phyloP scores from a whole-genome alignment of 495 filamentous ascomycete genomes.

The Penicillium fimorum region DNA sequence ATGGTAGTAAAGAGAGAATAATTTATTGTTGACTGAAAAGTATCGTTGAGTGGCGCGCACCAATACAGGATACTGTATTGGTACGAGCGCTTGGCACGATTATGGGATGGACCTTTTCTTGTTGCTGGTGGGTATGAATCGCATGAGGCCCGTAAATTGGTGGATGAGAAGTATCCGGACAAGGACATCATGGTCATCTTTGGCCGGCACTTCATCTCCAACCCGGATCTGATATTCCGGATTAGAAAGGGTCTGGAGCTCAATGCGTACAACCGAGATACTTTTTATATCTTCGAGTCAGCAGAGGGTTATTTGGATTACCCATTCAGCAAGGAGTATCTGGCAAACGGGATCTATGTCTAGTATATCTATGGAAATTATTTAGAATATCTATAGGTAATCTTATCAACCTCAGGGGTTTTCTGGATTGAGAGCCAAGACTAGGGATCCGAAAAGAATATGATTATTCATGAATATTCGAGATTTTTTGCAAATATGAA shows the following conservation, averaged over 20 bases:
- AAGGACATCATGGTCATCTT: conserved; percentile 53
- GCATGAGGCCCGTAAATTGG: conserved; percentile 38
- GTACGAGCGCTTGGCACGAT: no score
- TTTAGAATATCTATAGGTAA: background rate
- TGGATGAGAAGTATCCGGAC: conserved; percentile 49
- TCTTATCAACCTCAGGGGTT: background rate
- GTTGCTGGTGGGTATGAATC: conserved; percentile 57
- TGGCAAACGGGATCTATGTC: background rate
- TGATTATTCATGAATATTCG: no score
- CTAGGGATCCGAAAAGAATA: no score
- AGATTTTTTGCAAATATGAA: no score
- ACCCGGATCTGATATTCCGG: conserved; percentile 61
- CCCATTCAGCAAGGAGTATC: conserved; percentile 12
- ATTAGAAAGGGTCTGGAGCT: conserved; percentile 43
- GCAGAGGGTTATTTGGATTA: conserved; percentile 16
- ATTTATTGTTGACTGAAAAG: no score
- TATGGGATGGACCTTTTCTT: conserved; percentile 42
- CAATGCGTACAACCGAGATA: conserved; percentile 16
- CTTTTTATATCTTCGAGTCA: conserved; percentile 11
- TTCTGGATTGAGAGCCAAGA: background rate
- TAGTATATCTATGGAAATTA: background rate
- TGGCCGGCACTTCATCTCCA: conserved; percentile 63
- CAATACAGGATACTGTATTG: no score
- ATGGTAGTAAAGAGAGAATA: no score
- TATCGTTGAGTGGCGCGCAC: no score